Evolutionary conservation across 345 rosid species (phyloP).

Genomic region (Acer saccharum): DNA sequence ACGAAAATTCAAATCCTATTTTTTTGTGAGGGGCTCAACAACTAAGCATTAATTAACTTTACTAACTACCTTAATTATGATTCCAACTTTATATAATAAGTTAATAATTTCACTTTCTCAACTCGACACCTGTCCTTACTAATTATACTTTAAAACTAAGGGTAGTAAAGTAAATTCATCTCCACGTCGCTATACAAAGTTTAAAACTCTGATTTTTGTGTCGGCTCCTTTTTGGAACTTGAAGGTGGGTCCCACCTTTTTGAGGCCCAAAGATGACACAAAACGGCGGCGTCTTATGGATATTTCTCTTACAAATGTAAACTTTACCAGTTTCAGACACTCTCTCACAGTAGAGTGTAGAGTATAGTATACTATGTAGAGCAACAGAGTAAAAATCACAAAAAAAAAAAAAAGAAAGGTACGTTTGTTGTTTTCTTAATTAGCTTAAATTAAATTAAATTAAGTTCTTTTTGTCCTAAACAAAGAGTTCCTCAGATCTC

Average conservation of each 20-base stretch:
- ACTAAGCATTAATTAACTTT: not conserved
- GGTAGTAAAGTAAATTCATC: not conserved
- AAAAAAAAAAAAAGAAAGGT: not conserved
- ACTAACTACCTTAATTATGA: not conserved
- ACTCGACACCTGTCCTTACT: slow-evolving; percentile 3
- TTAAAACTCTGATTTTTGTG: not conserved
- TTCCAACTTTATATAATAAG: not conserved
- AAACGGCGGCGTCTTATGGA: not conserved
- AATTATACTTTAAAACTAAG: not conserved
- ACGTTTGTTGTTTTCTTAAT: not conserved
- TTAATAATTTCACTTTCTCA: not conserved
- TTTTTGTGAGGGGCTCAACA: not conserved
- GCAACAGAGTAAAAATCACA: not conserved
- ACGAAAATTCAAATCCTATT: not conserved
- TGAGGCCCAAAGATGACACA: not conserved
- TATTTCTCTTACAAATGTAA: not conserved
- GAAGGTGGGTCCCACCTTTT: not conserved
- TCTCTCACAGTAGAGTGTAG: not conserved
- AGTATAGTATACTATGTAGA: not conserved
- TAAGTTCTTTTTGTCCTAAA: not conserved
- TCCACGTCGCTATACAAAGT: not conserved
- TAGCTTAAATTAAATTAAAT: not conserved
- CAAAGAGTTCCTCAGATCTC: slow-evolving; percentile 27
- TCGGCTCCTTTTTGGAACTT: not conserved
- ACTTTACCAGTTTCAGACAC: not conserved